A percentile compares a stretch with the other conserved stretches of the same genome.
Evolutionary conservation across 2,329 filamentous ascomycete genomes (phyloP).

Genomic region (Tolypocladium album): DNA sequence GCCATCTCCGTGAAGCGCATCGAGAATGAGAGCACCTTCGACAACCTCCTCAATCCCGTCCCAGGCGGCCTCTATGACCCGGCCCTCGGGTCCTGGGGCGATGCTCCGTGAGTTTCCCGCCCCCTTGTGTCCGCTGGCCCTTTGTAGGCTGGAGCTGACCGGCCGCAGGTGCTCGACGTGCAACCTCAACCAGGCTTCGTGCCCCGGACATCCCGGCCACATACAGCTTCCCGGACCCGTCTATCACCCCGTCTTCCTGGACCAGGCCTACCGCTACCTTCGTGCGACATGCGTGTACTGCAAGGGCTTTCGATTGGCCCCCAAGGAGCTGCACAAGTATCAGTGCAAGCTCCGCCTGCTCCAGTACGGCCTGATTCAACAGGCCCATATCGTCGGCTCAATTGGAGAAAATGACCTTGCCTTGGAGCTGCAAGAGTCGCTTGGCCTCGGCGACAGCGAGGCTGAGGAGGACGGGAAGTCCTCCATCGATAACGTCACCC

Average conservation of each 20-base stretch:
- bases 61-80: conserved; percentile 88
- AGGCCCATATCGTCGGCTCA: conserved; percentile 49
- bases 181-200: conserved; percentile 68
- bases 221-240: conserved; percentile 89
- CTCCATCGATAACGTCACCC: conserved; percentile 39
- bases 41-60: conserved; percentile 78
- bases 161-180: conserved; percentile 74
- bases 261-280: conserved; percentile 76
- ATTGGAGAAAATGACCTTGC: conserved; percentile 34
- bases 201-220: conserved; percentile 88
- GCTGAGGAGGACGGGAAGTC: conserved; percentile 53
- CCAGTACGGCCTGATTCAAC: conserved; percentile 69
- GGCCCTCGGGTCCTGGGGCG: conserved; percentile 81
- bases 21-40: conserved; percentile 88
- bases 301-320: conserved; percentile 71
- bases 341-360: conserved; percentile 77
- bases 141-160: conserved; percentile 1
- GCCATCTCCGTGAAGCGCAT: conserved; percentile 89
- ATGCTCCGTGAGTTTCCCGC: conserved; percentile 53
- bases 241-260: conserved; percentile 95
- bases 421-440: conserved; percentile 16
- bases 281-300: conserved; percentile 88
- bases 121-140: background rate
- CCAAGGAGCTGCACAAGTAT: conserved; percentile 66
- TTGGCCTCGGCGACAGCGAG: conserved; percentile 40